phyloP scores from a whole-genome alignment of 345 rosid genomes.

The Melaleuca alternifolia region DNA sequence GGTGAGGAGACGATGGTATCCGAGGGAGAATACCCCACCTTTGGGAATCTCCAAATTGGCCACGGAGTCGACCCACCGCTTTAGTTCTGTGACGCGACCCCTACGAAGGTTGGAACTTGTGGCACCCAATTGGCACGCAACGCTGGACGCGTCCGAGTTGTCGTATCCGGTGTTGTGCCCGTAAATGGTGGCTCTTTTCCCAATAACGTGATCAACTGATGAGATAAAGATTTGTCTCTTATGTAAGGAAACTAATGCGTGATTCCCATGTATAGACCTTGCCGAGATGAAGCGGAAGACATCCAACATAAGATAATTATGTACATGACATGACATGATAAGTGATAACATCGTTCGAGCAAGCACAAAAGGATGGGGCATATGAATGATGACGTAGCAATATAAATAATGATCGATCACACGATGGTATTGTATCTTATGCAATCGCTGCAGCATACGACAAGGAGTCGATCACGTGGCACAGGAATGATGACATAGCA shows the following conservation, averaged over 20 bases:
- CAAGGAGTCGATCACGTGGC: background rate
- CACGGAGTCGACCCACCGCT: background rate
- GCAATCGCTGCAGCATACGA: accelerated
- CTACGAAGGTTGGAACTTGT: background rate
- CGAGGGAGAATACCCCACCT: background rate
- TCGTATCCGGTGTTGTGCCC: background rate
- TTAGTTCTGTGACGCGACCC: background rate
- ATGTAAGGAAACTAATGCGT: background rate
- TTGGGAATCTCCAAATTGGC: background rate
- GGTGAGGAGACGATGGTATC: background rate
- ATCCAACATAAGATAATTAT: background rate
- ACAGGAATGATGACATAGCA: background rate
- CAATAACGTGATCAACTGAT: background rate
- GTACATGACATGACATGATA: background rate
- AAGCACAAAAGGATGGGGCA: background rate
- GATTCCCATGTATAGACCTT: background rate
- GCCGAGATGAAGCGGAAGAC: background rate
- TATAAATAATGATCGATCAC: background rate
- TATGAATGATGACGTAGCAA: background rate
- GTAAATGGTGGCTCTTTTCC: background rate
- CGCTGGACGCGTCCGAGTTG: background rate
- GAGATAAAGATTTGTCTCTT: background rate
- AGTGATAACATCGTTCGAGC: too few relatives aligned
- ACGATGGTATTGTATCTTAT: background rate
- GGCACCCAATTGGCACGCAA: background rate